Evolutionary conservation across 805 yeast genomes (phyloP), one percentile per base, ranked within the genome.

Genomic region (Sporopachydermia lactativora): DNA sequence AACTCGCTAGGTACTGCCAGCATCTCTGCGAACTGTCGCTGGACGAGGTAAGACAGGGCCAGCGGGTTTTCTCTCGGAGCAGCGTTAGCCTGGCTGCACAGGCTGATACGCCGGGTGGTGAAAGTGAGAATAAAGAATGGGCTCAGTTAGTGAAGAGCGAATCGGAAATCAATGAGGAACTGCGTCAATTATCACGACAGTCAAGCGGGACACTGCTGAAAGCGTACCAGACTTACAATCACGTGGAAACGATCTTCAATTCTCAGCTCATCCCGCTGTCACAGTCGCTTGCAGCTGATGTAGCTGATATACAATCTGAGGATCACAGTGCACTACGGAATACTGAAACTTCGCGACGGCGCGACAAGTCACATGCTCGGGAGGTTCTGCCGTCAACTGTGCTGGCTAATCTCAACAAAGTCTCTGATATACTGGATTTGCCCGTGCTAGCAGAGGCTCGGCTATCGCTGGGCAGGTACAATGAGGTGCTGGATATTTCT

Each of bases 371-470:
- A 5, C 45, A 38, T 13, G 11, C 19, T 18, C 18, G 40, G 11
- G 43, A 42, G 4, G 37, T 46, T 8, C 37, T 45, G 34, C 49
- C 60, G 11, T 65, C 66, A 2, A 47, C 51, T 3, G 68, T 78
- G 18, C 59, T 77, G 35, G 67, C 68, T 38, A 78, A 81, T 48
- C 70, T 85, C 52, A 86, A 79, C 45, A 72, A 76, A 34, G 66
- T 88, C 6, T 70, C 80, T 45, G 95, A 83, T 50, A 69, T 88
- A 5, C 62, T 89, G 48, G 95, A 84, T 52, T 61, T 92, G 24
- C 96, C 98, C 1, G 70, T 94, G 1, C 57, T 89, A 38, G 77
- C 89, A 24, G 70, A 77, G 38, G 75, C 88, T n/a, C 84, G 96
- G 58, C 83, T 88, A 6, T 67, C 74, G 38, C 79, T 81, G 38